These are phyloP conservation scores for Rhododendron griersonianum DNA, from an alignment of 148 eudicot species.

Conservation along the genomic window DNA sequence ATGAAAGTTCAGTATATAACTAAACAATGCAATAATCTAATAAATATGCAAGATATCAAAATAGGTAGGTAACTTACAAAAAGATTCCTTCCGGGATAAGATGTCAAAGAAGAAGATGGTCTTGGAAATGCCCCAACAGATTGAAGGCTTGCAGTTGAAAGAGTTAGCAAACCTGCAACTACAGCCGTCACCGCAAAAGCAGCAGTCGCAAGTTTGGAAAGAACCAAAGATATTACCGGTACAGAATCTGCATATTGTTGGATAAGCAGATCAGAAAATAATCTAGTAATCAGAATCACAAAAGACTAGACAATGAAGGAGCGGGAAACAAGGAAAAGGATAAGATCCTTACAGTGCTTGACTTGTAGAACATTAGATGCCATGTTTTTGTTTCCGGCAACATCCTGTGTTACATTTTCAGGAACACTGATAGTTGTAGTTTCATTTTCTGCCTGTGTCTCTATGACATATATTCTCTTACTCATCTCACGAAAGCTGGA, in stretches of 20 bases:
- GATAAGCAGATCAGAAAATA: background rate
- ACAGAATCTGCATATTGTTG: slow-evolving; percentile 55
- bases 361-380: slow-evolving; percentile 75
- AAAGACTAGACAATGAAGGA: background rate
- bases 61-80: slow-evolving; percentile 50
- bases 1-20: background rate
- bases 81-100: slow-evolving; percentile 73
- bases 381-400: slow-evolving; percentile 77
- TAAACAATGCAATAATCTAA: background rate
- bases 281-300: background rate
- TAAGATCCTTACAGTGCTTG: slow-evolving; percentile 66
- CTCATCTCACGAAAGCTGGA: slow-evolving; percentile 61
- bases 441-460: slow-evolving; percentile 34
- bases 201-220: slow-evolving; percentile 58
- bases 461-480: slow-evolving; percentile 36
- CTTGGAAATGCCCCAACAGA: slow-evolving; percentile 57
- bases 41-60: background rate
- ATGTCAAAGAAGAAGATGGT: slow-evolving; percentile 46
- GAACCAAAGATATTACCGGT: slow-evolving; percentile 52
- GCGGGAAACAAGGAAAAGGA: background rate
- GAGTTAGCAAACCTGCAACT: slow-evolving; percentile 62
- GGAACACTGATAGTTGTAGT: slow-evolving; percentile 51
- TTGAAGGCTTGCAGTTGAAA: slow-evolving; percentile 73
- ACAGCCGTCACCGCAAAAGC: slow-evolving; percentile 60
- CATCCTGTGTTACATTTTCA: slow-evolving; percentile 80